Evolutionary conservation across 1,284 basidiomycete genomes (phyloP), one percentile per base, ranked within the genome.

Genomic region (Hymenochaete sp.): DNA sequence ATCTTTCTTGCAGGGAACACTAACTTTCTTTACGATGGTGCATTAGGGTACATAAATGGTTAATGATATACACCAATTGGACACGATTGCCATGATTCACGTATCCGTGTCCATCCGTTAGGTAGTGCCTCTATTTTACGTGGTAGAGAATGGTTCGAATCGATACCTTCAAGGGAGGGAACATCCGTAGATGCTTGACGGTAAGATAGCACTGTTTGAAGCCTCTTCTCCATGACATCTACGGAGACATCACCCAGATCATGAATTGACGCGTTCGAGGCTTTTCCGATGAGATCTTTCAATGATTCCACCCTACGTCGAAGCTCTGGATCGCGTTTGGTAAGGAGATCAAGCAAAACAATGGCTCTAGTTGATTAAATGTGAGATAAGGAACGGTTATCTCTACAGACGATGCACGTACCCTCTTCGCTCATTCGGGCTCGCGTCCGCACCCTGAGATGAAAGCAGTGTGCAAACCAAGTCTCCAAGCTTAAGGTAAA

Each of bases 21-120:
- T 14, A 10, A 31, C 9, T 9, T 14, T 31, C 9, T 31, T 14
- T 31, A 31, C 28, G 14, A 31, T 31, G 14, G 35, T 37, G 18
- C 35, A 9, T 37, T 19, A 8, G 35, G 8, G 9, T 13, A 37
- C 10, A 9, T 18, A 8, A 37, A n/a, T n/a, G n/a, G n/a, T n/a
- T 14, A 6, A 8, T 21, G 11, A 35, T 25, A 76, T 41, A 82
- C 67, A 13, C 82, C 83, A 42, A 86, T 79, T 3, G 82, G 82
- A 56, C 73, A 77, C 2, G 76, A 67, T 52, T 62, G 67, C 83
- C 82, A 85, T 13, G 51, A 59, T 28, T 58, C 55, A 28, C 67
- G 62, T 6, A 79, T 58, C 33, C 65, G 48, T 38, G 63, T 63
- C 82, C 82, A 85, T 13, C 81, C 82, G 5, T 31, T 38, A 4